phyloP scores from a whole-genome alignment of 352 stramenopile genomes.

The Pythium scleroteichum region DNA sequence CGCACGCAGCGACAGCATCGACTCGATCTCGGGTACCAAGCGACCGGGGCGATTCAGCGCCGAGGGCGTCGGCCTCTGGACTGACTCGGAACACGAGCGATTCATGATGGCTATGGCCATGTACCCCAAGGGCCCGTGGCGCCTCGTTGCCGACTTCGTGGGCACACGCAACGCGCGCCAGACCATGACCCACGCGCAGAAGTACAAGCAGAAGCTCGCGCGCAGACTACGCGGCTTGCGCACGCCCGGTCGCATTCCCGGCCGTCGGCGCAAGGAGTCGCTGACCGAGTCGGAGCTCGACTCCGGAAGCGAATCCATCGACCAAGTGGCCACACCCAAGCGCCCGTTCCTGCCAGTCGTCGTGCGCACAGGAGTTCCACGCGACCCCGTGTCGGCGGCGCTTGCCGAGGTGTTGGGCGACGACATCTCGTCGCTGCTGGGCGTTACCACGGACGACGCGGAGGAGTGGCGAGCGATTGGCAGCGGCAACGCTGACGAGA shows the following conservation, averaged over 20 bases:
- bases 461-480: constrained; percentile 8
- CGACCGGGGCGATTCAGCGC: constrained; percentile 13
- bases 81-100: constrained; percentile 31
- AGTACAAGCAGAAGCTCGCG: constrained; percentile 45
- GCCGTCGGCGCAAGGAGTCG: constrained; percentile 9
- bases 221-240: constrained; percentile 29
- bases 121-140: constrained; percentile 35
- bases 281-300: constrained; percentile 17
- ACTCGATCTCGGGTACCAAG: constrained; percentile 19
- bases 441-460: constrained; percentile 1
- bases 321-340: background rate
- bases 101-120: constrained; percentile 34
- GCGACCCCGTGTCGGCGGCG: constrained; percentile 4
- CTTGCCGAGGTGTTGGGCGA: constrained; percentile 7
- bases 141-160: constrained; percentile 27
- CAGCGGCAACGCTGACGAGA: background rate
- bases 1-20: constrained; percentile 20
- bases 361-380: constrained; percentile 13
- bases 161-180: constrained; percentile 33
- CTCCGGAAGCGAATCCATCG: constrained; percentile 6
- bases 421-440: constrained; percentile 2
- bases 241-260: constrained; percentile 14
- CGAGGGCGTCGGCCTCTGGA: constrained; percentile 29
- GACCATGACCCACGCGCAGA: constrained; percentile 43
- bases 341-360: constrained; percentile 16